Percentiles rank a stretch among this genome's conserved stretches.
phyloP scores from a whole-genome alignment of 768 basidiomycete species.

The Termitomyces sp. region DNA sequence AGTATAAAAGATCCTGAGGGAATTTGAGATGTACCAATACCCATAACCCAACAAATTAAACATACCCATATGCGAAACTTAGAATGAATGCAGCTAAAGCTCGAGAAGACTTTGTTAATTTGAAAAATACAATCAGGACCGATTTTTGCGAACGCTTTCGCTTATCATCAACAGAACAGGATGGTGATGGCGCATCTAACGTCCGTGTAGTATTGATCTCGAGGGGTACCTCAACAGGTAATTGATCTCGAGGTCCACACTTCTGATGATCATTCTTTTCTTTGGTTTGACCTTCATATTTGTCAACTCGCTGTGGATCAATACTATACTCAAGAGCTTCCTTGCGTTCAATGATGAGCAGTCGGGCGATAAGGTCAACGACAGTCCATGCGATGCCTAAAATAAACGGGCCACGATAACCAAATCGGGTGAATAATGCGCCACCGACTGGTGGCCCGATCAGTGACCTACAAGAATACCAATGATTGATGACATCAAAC shows the following conservation, averaged over 20 bases:
- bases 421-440: slow-evolving; percentile 47
- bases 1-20: slow-evolving; percentile 41
- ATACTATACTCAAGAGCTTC: slow-evolving; percentile 46
- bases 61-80: slow-evolving; percentile 54
- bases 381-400: slow-evolving; percentile 44
- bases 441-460: slow-evolving; percentile 61
- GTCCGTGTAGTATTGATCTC: background rate
- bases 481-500: slow-evolving; percentile 4
- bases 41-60: background rate
- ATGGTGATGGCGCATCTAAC: background rate
- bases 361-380: slow-evolving; percentile 50
- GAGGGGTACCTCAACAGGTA: background rate
- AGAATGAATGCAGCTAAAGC: slow-evolving; percentile 44
- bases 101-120: slow-evolving; percentile 43
- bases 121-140: slow-evolving; percentile 37
- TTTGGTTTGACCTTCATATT: background rate
- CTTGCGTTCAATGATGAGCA: slow-evolving; percentile 56
- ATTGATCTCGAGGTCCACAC: background rate
- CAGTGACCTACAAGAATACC: slow-evolving; percentile 33
- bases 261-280: background rate
- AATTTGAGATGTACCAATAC: background rate
- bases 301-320: slow-evolving; percentile 30
- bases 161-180: background rate
- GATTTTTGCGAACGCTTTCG: slow-evolving; percentile 25
- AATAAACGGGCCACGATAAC: slow-evolving; percentile 60